A percentile compares a stretch with the other conserved stretches of the same genome.
These are phyloP conservation scores for Salix exigua DNA, from an alignment of 345 rosid genomes.

Conservation along the genomic window DNA sequence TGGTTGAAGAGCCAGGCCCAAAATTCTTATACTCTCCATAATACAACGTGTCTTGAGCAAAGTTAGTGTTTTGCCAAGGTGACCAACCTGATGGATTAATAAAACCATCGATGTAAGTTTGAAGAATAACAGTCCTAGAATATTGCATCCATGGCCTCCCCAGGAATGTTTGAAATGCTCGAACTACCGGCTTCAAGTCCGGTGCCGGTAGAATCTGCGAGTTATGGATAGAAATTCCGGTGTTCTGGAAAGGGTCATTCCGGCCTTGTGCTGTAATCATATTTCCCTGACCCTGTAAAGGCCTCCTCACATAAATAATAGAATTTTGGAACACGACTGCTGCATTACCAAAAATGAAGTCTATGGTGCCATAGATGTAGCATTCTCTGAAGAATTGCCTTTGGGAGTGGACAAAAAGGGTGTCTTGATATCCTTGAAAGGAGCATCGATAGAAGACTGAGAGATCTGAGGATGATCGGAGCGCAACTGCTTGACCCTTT, in stretches of 20 bases:
- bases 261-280: conserved; percentile 78
- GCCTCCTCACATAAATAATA: conserved; percentile 51
- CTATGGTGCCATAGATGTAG: conserved; percentile 75
- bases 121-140: conserved; percentile 55
- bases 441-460: conserved; percentile 75
- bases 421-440: conserved; percentile 80
- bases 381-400: conserved; percentile 77
- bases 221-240: conserved; percentile 69
- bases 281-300: conserved; percentile 59
- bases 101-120: conserved; percentile 42
- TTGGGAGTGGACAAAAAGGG: conserved; percentile 75
- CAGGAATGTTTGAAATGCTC: conserved; percentile 43
- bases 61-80: conserved; percentile 28
- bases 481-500: conserved; percentile 80
- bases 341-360: conserved; percentile 85
- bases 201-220: conserved; percentile 53
- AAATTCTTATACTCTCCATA: conserved; percentile 43
- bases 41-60: conserved; percentile 37
- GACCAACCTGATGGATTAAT: conserved; percentile 64
- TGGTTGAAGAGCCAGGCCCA: conserved; percentile 50
- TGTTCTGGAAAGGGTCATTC: conserved; percentile 64
- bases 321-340: conserved; percentile 79
- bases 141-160: conserved; percentile 79
- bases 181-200: conserved; percentile 49
- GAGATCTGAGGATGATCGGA: conserved; percentile 81